Evolutionary conservation across 2,329 filamentous ascomycete species (phyloP).

Genomic region (Exophiala phaeomuriformis): DNA sequence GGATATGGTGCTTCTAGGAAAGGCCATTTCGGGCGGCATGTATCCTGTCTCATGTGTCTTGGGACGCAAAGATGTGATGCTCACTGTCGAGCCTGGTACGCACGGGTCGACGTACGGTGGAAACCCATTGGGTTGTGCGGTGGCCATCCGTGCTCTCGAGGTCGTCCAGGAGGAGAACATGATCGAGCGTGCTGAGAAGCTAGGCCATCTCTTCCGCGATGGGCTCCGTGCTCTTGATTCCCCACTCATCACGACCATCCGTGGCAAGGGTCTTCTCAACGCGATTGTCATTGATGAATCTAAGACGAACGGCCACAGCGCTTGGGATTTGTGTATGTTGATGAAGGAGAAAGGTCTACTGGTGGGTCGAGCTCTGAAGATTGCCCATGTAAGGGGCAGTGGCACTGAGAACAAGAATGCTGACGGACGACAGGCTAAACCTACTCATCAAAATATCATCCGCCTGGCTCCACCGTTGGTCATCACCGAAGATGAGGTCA

Average conservation of each 20-base stretch:
- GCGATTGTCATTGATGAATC: constrained; percentile 92
- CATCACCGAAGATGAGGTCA: constrained; percentile 81
- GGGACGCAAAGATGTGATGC: constrained; percentile 82
- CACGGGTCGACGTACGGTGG: constrained; percentile 98
- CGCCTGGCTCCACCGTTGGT: constrained; percentile 93
- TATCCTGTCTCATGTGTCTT: constrained; percentile 97
- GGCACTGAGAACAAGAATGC: not conserved
- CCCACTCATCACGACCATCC: constrained; percentile 71
- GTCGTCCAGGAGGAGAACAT: constrained; percentile 87
- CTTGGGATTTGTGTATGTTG: constrained; percentile 94
- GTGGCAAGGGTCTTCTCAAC: constrained; percentile 91
- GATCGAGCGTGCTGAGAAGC: constrained; percentile 68
- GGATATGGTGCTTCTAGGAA: constrained; percentile 88
- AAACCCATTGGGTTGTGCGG: constrained; percentile 89
- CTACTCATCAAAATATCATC: constrained; percentile 97
- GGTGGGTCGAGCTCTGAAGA: constrained; percentile 50
- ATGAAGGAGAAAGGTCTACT: constrained; percentile 92
- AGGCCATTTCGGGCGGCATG: constrained; percentile 96
- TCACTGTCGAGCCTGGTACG: constrained; percentile 90
- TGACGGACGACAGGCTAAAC: constrained; percentile 66
- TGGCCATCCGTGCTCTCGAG: constrained; percentile 91
- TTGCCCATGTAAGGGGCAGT: not conserved
- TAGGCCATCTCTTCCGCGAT: constrained; percentile 77
- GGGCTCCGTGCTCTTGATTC: constrained; percentile 67
- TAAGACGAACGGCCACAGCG: constrained; percentile 74